Conservation (phyloP, 768 basidiomycete genomes). For the Suillus ampliporus region DNA sequence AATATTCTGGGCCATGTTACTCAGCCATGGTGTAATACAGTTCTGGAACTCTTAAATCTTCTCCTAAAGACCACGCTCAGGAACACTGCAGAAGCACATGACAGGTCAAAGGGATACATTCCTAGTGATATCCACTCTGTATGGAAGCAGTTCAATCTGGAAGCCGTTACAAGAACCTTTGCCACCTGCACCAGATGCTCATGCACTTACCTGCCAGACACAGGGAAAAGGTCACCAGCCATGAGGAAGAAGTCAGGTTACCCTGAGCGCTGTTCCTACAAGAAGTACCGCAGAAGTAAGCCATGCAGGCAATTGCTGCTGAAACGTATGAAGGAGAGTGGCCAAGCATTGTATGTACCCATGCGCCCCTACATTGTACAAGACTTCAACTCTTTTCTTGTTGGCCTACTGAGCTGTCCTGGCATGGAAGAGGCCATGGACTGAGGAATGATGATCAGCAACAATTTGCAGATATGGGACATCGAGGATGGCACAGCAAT, state of each 20-base stretch:
- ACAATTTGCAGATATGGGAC: background rate
- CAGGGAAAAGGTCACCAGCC: background rate
- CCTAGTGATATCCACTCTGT: slow-evolving; percentile 22
- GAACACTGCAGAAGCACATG: no score
- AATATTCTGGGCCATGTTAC: background rate
- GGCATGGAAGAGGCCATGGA: slow-evolving; percentile 36
- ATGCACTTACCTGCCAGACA: slow-evolving; percentile 20
- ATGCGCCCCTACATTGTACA: slow-evolving; percentile 27
- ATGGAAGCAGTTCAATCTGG: slow-evolving; percentile 22
- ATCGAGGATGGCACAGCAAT: slow-evolving; percentile 34
- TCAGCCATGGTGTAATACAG: background rate
- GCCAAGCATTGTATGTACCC: slow-evolving; percentile 8
- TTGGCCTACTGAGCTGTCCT: slow-evolving; percentile 25
- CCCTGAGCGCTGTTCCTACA: slow-evolving; percentile 28
- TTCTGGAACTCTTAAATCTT: background rate
- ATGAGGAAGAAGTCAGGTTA: slow-evolving; percentile 1
- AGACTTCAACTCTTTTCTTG: slow-evolving; percentile 33
- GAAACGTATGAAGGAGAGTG: background rate
- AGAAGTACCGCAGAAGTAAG: slow-evolving; percentile 13
- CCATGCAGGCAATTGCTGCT: slow-evolving; percentile 13
- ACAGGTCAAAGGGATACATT: no score
- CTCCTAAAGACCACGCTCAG: background rate
- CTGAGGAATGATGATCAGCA: slow-evolving; percentile 3
- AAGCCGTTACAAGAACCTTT: slow-evolving; percentile 20
- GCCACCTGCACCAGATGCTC: slow-evolving; percentile 36